Conservation (phyloP, 495 filamentous ascomycete genomes). For the Chaetomium fimeti region DNA sequence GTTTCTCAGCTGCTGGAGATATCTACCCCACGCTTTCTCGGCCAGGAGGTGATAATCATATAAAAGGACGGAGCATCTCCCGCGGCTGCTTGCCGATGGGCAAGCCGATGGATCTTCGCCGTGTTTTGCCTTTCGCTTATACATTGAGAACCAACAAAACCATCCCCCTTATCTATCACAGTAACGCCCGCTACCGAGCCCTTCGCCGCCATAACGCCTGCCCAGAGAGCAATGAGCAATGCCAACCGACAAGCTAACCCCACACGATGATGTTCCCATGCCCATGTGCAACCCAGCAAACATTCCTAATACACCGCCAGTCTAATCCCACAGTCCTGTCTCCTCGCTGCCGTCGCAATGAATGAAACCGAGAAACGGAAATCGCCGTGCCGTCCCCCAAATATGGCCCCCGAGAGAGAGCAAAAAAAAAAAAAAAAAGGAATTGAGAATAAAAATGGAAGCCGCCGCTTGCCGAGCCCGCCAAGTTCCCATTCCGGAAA, state of each 20-base stretch:
- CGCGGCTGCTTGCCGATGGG: background rate
- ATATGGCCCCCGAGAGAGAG: too few species aligned
- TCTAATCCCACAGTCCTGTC: background rate
- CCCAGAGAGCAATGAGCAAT: background rate
- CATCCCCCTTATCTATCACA: too few species aligned
- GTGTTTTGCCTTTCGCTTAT: background rate
- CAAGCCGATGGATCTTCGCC: background rate
- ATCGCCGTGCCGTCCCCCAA: background rate
- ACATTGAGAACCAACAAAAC: too few species aligned
- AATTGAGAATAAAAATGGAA: too few species aligned
- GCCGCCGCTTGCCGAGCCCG: too few species aligned
- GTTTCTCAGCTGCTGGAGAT: background rate
- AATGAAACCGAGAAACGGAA: background rate
- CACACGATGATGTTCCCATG: background rate
- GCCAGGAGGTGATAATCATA: background rate
- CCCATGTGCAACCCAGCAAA: too few species aligned
- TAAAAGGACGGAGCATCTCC: background rate
- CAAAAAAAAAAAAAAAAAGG: too few species aligned
- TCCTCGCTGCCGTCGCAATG: background rate
- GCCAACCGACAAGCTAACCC: background rate
- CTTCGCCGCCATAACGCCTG: constrained; percentile 1
- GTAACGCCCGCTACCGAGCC: background rate
- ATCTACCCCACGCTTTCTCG: constrained; percentile 3
- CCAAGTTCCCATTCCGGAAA: too few species aligned
- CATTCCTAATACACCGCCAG: background rate